These are phyloP conservation scores for Hyaloscypha finlandica DNA, from an alignment of 495 filamentous ascomycete species.

Conservation along the genomic window DNA sequence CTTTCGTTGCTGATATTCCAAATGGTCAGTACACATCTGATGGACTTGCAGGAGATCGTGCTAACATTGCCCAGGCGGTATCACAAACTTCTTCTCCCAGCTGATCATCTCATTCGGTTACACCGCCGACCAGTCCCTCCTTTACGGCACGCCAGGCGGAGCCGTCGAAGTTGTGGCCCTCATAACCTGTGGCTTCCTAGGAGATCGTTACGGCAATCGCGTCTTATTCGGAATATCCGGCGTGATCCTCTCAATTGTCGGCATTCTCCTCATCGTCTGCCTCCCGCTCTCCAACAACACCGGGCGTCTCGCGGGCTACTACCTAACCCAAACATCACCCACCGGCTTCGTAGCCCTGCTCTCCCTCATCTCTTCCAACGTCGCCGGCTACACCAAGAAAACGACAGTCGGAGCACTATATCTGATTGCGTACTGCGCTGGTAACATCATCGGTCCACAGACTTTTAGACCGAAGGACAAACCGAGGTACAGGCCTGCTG, in stretches of 20 bases:
- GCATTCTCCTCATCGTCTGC: slow-evolving; percentile 67
- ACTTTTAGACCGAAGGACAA: slow-evolving; percentile 32
- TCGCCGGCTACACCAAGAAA: slow-evolving; percentile 76
- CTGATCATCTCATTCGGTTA: slow-evolving; percentile 60
- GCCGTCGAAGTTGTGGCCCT: slow-evolving; percentile 66
- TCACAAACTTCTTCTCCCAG: slow-evolving; percentile 74
- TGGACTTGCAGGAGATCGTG: slow-evolving; percentile 31
- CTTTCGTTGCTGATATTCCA: slow-evolving; percentile 49
- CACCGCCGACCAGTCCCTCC: slow-evolving; percentile 60
- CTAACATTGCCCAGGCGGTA: slow-evolving; percentile 28
- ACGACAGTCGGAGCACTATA: slow-evolving; percentile 63
- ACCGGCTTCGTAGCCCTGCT: slow-evolving; percentile 36
- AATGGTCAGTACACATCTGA: slow-evolving; percentile 42
- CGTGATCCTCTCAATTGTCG: slow-evolving; percentile 48
- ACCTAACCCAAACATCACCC: slow-evolving; percentile 45
- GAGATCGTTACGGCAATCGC: slow-evolving; percentile 58
- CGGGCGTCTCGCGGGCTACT: slow-evolving; percentile 36
- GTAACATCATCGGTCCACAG: slow-evolving; percentile 55
- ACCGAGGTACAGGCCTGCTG: slow-evolving; percentile 66
- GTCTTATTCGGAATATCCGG: slow-evolving; percentile 46
- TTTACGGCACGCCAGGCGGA: slow-evolving; percentile 67
- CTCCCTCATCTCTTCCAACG: slow-evolving; percentile 49
- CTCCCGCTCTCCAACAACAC: slow-evolving; percentile 54
- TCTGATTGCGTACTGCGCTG: slow-evolving; percentile 65
- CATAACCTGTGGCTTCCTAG: slow-evolving; percentile 59